A percentile compares a stretch with the other conserved stretches of the same genome.
phyloP scores from a whole-genome alignment of 2,329 filamentous ascomycete species.

The Emydomyces testavorans region DNA sequence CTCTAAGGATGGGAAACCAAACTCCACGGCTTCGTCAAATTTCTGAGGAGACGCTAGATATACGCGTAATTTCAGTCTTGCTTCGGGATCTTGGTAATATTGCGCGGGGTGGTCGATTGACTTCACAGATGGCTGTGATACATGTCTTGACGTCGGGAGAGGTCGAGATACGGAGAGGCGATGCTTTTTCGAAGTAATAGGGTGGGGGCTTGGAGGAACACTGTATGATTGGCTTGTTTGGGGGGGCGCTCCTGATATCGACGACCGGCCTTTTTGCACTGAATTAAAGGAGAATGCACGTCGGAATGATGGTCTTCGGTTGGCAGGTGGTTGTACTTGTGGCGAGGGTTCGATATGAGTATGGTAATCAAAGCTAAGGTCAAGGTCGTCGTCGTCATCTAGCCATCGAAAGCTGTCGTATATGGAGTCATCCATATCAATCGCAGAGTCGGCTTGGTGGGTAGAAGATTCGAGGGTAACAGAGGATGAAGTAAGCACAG shows the following conservation, averaged over 20 bases:
- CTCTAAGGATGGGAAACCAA: slow-evolving; percentile 60
- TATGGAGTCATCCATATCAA: slow-evolving; percentile 43
- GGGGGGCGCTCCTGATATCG: slow-evolving; percentile 32
- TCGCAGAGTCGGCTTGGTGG: slow-evolving; percentile 23
- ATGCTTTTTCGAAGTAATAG: slow-evolving; percentile 27
- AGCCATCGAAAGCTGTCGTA: slow-evolving; percentile 62
- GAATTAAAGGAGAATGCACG: slow-evolving; percentile 62
- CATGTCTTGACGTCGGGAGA: slow-evolving; percentile 35
- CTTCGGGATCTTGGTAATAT: slow-evolving; percentile 84
- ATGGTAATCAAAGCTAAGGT: slow-evolving; percentile 60
- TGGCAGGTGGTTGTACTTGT: slow-evolving; percentile 18
- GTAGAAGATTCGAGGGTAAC: slow-evolving; percentile 16
- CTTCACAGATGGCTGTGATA: slow-evolving; percentile 41
- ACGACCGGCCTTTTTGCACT: slow-evolving; percentile 46
- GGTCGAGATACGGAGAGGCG: slow-evolving; percentile 31
- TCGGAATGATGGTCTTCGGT: slow-evolving; percentile 46
- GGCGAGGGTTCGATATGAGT: slow-evolving; percentile 44
- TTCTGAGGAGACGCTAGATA: slow-evolving; percentile 85
- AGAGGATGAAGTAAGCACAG: slow-evolving; percentile 17
- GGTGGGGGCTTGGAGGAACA: slow-evolving; percentile 21
- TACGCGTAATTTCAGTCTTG: slow-evolving; percentile 70
- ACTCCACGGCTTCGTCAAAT: slow-evolving; percentile 90
- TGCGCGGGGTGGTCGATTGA: slow-evolving; percentile 60
- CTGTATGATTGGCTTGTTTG: slow-evolving; percentile 21
- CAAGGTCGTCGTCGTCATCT: slow-evolving; percentile 55